Percentiles rank a stretch among this genome's conserved stretches.
Evolutionary conservation across 139 green algal species (phyloP).

Genomic region (Tetraselmis striata): DNA sequence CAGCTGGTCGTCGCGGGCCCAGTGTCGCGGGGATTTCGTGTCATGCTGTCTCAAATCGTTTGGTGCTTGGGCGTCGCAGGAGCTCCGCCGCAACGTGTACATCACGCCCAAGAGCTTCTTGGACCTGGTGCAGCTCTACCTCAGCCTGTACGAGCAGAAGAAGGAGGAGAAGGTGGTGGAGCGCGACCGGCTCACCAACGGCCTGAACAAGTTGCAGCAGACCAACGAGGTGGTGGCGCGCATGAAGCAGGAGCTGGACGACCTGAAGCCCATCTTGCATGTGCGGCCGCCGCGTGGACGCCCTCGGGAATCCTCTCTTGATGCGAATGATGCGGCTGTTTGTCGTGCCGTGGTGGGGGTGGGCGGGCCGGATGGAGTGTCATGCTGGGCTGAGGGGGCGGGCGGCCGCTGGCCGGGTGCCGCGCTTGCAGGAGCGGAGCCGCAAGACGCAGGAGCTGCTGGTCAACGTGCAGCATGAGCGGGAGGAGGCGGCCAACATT

Average conservation of each 20-base stretch:
- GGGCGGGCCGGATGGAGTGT: too few species aligned
- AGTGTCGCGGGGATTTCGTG: too few species aligned
- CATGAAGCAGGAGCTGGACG: constrained; percentile 65
- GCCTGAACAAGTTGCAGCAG: constrained; percentile 73
- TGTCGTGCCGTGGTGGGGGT: too few species aligned
- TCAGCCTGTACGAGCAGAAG: background rate
- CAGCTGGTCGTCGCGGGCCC: too few species aligned
- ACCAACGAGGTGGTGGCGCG: constrained; percentile 69
- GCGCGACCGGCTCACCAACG: constrained; percentile 66
- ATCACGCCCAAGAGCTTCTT: constrained; percentile 83
- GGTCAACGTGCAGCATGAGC: constrained; percentile 33
- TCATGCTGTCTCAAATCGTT: too few species aligned
- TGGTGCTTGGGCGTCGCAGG: too few species aligned
- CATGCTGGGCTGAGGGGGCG: too few species aligned
- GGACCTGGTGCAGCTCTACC: constrained; percentile 80
- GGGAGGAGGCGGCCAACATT: constrained; percentile 65
- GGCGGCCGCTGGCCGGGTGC: too few species aligned
- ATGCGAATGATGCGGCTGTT: too few species aligned
- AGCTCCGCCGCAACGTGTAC: constrained; percentile 35
- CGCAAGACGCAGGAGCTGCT: constrained; percentile 55
- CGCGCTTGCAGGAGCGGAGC: constrained; percentile 1
- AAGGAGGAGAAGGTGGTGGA: constrained; percentile 35
- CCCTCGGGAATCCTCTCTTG: too few species aligned
- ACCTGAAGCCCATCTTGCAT: background rate
- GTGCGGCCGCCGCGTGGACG: too few species aligned